Conservation (phyloP, 371 early-diverging fungal species). For the Mitosporidium daphniae region DNA sequence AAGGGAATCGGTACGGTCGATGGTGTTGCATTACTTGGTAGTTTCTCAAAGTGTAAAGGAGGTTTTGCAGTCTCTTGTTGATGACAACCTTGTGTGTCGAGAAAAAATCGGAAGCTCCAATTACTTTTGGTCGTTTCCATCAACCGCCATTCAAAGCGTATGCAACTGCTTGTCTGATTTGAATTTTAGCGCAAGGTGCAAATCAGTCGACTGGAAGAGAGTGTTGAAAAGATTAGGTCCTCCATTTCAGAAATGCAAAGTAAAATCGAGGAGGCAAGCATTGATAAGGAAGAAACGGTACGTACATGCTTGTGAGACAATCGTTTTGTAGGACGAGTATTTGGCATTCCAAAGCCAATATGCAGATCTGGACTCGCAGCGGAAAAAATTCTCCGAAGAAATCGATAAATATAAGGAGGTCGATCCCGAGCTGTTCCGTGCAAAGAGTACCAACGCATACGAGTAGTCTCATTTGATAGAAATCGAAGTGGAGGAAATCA, state of each 20-base stretch:
- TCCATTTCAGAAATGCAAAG: constrained; percentile 3
- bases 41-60: constrained; percentile 70
- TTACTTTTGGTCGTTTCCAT: constrained; percentile 64
- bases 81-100: constrained; percentile 37
- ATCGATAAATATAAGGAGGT: constrained; percentile 2
- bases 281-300: too few relatives aligned
- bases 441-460: too few relatives aligned
- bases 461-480: too few relatives aligned
- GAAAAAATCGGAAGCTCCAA: constrained; percentile 69
- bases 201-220: constrained; percentile 1
- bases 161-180: constrained; percentile 1
- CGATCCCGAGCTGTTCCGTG: constrained; percentile 2
- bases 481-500: too few relatives aligned
- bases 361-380: too few relatives aligned
- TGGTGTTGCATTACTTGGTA: too few relatives aligned
- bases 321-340: too few relatives aligned
- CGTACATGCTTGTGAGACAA: too few relatives aligned
- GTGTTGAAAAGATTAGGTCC: too few relatives aligned
- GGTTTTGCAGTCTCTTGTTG: constrained; percentile 42
- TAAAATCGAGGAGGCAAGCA: constrained; percentile 1
- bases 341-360: too few relatives aligned
- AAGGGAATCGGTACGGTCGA: constrained; percentile 45
- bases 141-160: constrained; percentile 15
- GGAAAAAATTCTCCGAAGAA: constrained; percentile 1
- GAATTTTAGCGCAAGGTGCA: neutral